These are phyloP conservation scores for Nitzschia putrida DNA, from an alignment of 108 stramenopile species.

Conservation along the genomic window DNA sequence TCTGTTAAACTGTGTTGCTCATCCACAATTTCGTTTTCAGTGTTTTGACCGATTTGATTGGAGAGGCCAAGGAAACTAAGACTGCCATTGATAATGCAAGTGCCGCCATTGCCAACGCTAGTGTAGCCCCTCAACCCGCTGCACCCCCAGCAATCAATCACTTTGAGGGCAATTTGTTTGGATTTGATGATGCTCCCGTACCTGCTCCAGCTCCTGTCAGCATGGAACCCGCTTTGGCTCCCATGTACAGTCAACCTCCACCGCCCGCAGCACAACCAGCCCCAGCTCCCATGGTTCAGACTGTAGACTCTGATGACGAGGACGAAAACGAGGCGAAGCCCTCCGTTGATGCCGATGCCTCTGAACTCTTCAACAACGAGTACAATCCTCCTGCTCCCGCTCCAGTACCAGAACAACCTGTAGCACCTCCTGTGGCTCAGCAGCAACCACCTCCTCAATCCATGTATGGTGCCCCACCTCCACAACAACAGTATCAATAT, in stretches of 20 bases:
- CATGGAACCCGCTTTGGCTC: background rate
- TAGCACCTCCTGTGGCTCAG: background rate
- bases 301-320: slow-evolving; percentile 4
- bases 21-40: slow-evolving; percentile 6
- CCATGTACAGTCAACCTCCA: slow-evolving; percentile 17
- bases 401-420: slow-evolving; percentile 13
- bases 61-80: slow-evolving; percentile 62
- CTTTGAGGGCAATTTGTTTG: slow-evolving; percentile 43
- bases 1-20: background rate
- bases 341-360: background rate
- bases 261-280: slow-evolving; percentile 8
- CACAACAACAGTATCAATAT: background rate
- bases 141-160: slow-evolving; percentile 30
- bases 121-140: slow-evolving; percentile 18
- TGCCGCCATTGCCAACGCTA: slow-evolving; percentile 42
- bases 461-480: no score
- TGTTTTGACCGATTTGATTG: slow-evolving; percentile 60
- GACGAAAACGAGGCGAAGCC: background rate
- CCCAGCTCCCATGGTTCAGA: slow-evolving; percentile 14
- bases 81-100: slow-evolving; percentile 49
- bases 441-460: slow-evolving; percentile 7
- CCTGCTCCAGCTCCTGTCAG: slow-evolving; percentile 3
- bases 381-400: slow-evolving; percentile 2
- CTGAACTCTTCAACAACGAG: slow-evolving; percentile 8
- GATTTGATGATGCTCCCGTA: slow-evolving; percentile 25